These are phyloP conservation scores for Cystofilobasidium bisporidii DNA, from an alignment of 768 basidiomycete genomes.

Conservation along the genomic window DNA sequence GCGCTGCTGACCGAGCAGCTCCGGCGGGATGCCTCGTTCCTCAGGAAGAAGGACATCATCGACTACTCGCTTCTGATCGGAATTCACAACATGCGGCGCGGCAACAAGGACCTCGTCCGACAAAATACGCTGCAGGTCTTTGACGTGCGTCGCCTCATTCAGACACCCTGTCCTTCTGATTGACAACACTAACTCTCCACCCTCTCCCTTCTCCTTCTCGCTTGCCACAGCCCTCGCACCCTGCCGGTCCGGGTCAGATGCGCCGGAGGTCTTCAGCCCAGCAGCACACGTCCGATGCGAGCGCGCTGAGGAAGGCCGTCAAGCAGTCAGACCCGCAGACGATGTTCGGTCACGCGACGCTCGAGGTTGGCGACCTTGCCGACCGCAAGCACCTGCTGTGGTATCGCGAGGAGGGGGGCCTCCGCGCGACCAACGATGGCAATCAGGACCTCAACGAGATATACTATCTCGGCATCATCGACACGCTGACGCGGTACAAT, in stretches of 20 bases:
- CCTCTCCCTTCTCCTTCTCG: not conserved
- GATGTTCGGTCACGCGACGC: constrained; percentile 46
- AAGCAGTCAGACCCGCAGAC: constrained; percentile 69
- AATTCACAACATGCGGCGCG: constrained; percentile 80
- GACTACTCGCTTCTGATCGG: constrained; percentile 93
- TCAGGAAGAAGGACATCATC: constrained; percentile 80
- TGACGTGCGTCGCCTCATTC: constrained; percentile 60
- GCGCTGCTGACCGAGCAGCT: constrained; percentile 86
- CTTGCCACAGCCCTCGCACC: constrained; percentile 37
- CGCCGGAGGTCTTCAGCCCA: constrained; percentile 54
- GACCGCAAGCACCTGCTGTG: constrained; percentile 69
- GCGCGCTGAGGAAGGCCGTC: constrained; percentile 77
- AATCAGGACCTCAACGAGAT: constrained; percentile 69
- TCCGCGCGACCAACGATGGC: constrained; percentile 79
- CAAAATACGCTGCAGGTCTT: constrained; percentile 86
- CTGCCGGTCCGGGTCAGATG: constrained; percentile 40
- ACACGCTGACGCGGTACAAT: constrained; percentile 90
- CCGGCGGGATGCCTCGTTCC: constrained; percentile 70
- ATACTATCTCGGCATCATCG: constrained; percentile 92
- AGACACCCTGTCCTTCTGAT: constrained; percentile 85
- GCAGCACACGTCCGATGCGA: constrained; percentile 61
- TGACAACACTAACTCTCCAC: constrained; percentile 50
- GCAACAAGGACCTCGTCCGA: constrained; percentile 83
- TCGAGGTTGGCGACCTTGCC: constrained; percentile 56
- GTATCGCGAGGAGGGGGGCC: constrained; percentile 91